Base-by-base conservation (phyloP, 495 filamentous ascomycete species). In the Aspergillus panamensis region DNA sequence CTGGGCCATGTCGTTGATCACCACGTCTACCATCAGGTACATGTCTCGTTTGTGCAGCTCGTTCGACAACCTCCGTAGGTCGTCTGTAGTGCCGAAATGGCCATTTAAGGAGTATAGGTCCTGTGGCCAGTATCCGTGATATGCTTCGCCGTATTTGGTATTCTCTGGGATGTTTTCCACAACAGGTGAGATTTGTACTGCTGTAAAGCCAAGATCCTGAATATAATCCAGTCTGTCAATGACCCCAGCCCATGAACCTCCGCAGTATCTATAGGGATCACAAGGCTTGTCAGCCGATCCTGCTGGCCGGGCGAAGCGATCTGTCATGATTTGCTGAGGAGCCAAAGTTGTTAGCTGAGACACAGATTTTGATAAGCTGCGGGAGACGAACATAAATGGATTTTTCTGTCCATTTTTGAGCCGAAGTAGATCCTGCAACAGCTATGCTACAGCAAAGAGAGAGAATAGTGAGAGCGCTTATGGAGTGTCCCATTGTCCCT, bases 151-250 rank as follows among this genome's bases (percentile, higher is more conserved):
- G 49, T 81, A 78, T 1, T 62, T 60, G 4, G 74, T 79, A 13
- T 73, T 67, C 0, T 72, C 69, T 1, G 77, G 70, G 19, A 87
- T 66, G 55, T 88, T 81, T 54, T 79, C 70, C 31, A 84, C 82
- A 14, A 91, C 70, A 0, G 88, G 88, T 0, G 85, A 88, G 57
- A 90, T 91, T 84, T 86, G 89, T 35, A 90, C 72, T 10, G 87
- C 86, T 44, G 83, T 84, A 57, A 91, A 90, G 13, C 88, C 87
- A 77, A 90, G 83, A 42, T 77, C 74, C 60, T 88, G 78, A 60
- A 91, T 69, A 51, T 72, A 72, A 51, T 72, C 69, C 3, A 72
- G 61, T 6, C 62, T 80, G 32, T 83, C 77, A 48, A 83, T 82
- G 47, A 92, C 77, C 2, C 87, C 88, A 43, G 69, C 66, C 72